Conservation (phyloP, 2,329 filamentous ascomycete species). For the Gnomoniopsis smithogilvyi region DNA sequence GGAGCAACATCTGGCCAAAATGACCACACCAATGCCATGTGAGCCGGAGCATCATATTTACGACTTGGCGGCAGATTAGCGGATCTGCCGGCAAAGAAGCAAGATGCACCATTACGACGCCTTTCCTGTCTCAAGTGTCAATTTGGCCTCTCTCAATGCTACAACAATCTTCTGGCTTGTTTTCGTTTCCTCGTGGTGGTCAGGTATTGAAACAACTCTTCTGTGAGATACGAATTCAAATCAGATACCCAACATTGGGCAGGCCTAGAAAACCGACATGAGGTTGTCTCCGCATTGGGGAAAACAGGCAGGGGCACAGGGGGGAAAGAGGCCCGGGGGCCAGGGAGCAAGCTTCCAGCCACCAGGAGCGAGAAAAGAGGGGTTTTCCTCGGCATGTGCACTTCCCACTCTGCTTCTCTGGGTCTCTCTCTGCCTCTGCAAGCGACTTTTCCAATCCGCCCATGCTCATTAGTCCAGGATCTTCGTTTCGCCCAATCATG, state of each 20-base stretch:
- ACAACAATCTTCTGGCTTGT: no score
- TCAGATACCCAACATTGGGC: no score
- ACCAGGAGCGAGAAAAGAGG: slow-evolving; percentile 2
- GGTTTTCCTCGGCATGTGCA: slow-evolving; percentile 6
- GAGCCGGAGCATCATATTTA: background rate
- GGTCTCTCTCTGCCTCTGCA: background rate
- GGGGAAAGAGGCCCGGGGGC: background rate
- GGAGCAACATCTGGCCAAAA: background rate
- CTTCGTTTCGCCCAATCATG: background rate
- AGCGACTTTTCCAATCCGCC: no score
- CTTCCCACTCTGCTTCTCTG: no score
- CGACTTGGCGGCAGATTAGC: background rate
- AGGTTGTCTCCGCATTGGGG: slow-evolving; percentile 3
- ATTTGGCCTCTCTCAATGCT: background rate
- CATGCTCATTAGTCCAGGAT: background rate
- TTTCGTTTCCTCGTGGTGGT: no score
- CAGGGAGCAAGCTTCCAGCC: slow-evolving; percentile 1
- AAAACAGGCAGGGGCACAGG: background rate
- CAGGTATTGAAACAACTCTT: no score
- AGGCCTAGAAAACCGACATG: background rate
- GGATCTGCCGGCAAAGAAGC: background rate
- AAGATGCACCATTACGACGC: background rate
- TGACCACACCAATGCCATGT: background rate
- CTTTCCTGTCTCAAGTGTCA: background rate
- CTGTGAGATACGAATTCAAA: no score